Base-by-base conservation (phyloP, 2,329 filamentous ascomycete species). In the Emmonsiellopsis sp. region DNA sequence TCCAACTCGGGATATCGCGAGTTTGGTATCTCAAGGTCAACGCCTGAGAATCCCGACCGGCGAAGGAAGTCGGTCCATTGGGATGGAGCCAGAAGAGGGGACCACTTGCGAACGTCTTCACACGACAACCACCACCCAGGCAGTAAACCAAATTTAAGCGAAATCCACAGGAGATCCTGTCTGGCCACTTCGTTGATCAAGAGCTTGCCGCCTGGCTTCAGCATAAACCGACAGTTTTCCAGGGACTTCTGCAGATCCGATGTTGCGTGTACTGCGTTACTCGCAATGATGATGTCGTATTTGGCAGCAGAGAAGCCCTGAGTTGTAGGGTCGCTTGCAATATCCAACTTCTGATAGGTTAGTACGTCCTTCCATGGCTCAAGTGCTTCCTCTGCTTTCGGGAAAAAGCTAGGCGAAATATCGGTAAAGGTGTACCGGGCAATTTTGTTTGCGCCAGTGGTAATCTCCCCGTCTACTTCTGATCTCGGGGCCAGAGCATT, bases 141-240 rank as follows among this genome's bases (percentile, higher is more conserved):
- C 2, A 66, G 49, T 5, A 58, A 42, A 27, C 60, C 58, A 34
- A 60, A 57, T 5, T 52, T 49, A 21, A 62, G 44, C 34, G 55
- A 53, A 6, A 54, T 48, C 34, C 49, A 51, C 5, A 59, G 50
- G 13, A 62, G 42, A 9, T 59, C 50, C 7, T 50, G 48, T 5
- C 58, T 55, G 6, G 61, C 67, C 2, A 68, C 56, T 53, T 79
- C 75, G 2, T 71, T 52, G 1, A 76, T 42, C 3, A 77, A 40
- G 0, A 79, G 61, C 42, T 70, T 70, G 0, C 75, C 76, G 2
- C 73, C 74, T 1, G 76, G 71, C 51, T 68, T 71, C 5, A 76
- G 58, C 0, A 76, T 55, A 1, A 51, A 53, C 0, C 68, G 65
- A 0, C 67, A 58, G 52, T 75, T 67, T 5, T 34, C 69, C 27